Base-by-base conservation (phyloP, 2,329 filamentous ascomycete genomes). In the Colletotrichum lini region DNA sequence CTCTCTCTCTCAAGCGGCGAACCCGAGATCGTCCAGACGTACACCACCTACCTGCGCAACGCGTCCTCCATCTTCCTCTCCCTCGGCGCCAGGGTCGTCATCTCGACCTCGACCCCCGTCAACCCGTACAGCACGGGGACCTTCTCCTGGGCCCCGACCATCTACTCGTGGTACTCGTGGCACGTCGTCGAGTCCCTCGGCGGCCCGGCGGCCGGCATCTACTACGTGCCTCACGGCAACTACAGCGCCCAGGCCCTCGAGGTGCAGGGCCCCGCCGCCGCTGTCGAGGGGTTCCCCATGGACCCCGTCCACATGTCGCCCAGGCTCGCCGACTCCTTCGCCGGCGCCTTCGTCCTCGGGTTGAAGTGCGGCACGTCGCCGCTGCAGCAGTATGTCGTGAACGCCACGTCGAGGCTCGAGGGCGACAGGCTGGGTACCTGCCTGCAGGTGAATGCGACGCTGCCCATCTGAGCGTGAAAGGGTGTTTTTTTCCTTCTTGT, bases 291-390 rank as follows among this genome's bases (percentile, higher is more conserved):
- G 69, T 92, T 86, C 71, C 88, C 89, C 0, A 83, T 84, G 35
- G 89, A 92, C 74, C 89, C 92, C 78, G 92, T 90, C 0, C 90
- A 92, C 77, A 91, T 90, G 5, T 87, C 84, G 63, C 81, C 87
- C 0, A 80, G 79, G 26, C 86, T 89, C 21, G 90, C 90, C 0
- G 82, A 88, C 71, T 79, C 86, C 2, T 86, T 89, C 64, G 85
- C 89, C 0, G 82, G 87, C 74, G 85, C 87, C 2, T 92, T 91
- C 74, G 88, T 83, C 0, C 76, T 90, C 16, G 63, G 67, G 0
- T 35, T 70, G 12, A 70, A 70, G 56, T 70, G 67, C 2, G 67
- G 67, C 4, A 67, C 56, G 3, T 61, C 67, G 44, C 56, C 50
- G 47, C 44, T 70, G 23, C 67, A 70, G 63, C 40, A 57, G 42